phyloP scores from a whole-genome alignment of 2,329 filamentous ascomycete species.

The Aspergillus jensenii region DNA sequence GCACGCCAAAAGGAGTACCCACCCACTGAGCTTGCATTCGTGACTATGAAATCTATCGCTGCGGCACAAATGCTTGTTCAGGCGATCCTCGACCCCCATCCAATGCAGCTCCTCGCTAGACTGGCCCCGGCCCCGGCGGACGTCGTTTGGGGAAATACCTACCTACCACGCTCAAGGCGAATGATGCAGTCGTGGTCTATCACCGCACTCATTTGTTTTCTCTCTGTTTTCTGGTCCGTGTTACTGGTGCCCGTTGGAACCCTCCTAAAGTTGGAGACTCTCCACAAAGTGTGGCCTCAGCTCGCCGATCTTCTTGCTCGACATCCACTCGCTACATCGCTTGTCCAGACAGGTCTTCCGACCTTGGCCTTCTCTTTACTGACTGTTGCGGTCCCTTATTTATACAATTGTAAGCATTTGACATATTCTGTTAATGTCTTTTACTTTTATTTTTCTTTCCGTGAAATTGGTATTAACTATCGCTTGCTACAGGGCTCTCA shows the following conservation, averaged over 20 bases:
- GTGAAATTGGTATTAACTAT: not conserved
- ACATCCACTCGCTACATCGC: constrained; percentile 69
- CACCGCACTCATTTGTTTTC: constrained; percentile 75
- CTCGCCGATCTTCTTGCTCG: constrained; percentile 66
- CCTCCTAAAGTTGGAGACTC: constrained; percentile 76
- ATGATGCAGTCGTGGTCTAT: constrained; percentile 80
- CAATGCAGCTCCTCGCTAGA: constrained; percentile 80
- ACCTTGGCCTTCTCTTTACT: constrained; percentile 83
- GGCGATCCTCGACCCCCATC: constrained; percentile 86
- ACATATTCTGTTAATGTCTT: not conserved
- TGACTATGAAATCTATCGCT: constrained; percentile 95
- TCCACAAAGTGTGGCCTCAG: constrained; percentile 68
- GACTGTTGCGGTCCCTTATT: constrained; percentile 84
- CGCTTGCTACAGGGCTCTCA: constrained; percentile 60
- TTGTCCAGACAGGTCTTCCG: constrained; percentile 85
- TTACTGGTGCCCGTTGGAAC: constrained; percentile 77
- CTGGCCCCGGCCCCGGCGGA: constrained; percentile 85
- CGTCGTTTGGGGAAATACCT: constrained; percentile 94
- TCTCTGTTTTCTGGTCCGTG: constrained; percentile 86
- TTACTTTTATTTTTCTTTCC: not conserved
- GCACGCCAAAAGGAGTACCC: constrained; percentile 74
- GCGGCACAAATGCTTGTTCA: constrained; percentile 94
- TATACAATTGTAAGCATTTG: constrained; percentile 73
- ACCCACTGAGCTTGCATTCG: constrained; percentile 82
- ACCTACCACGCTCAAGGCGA: constrained; percentile 70